phyloP scores from a whole-genome alignment of 345 rosid genomes.

The Lumnitzera racemosa region DNA sequence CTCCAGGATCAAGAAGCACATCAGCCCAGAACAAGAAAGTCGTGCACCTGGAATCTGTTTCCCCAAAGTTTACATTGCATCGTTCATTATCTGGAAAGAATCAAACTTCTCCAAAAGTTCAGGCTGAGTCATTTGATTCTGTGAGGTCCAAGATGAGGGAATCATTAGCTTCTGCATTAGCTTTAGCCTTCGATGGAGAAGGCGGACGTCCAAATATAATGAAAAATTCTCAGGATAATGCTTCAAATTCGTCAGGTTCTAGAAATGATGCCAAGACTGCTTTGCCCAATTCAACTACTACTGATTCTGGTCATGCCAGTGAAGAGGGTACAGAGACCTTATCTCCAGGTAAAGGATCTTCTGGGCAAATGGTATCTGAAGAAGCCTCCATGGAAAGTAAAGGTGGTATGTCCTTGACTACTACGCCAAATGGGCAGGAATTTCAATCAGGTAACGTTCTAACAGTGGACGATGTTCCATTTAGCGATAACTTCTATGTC shows the following conservation, averaged over 20 bases:
- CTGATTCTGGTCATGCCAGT: slow-evolving; percentile 11
- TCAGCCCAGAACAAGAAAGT: slow-evolving; percentile 36
- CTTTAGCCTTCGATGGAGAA: slow-evolving; percentile 44
- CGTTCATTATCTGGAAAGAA: slow-evolving; percentile 27
- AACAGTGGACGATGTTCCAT: slow-evolving; percentile 52
- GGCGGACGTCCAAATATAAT: slow-evolving; percentile 24
- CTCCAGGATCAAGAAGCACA: slow-evolving; percentile 29
- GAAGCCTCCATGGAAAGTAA: slow-evolving; percentile 16
- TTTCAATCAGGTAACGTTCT: slow-evolving; percentile 33
- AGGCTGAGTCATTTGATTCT: slow-evolving; percentile 42
- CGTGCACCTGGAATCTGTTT: slow-evolving; percentile 24
- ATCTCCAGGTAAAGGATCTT: slow-evolving; percentile 15
- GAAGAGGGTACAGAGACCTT: slow-evolving; percentile 20
- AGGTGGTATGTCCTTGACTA: slow-evolving; percentile 11
- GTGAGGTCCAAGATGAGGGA: slow-evolving; percentile 83
- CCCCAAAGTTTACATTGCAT: slow-evolving; percentile 34
- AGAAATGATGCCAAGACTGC: slow-evolving; percentile 19
- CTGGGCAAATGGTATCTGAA: slow-evolving; percentile 13
- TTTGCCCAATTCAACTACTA: slow-evolving; percentile 12
- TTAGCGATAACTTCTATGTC: slow-evolving; percentile 61
- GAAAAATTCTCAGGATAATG: slow-evolving; percentile 32
- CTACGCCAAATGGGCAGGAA: slow-evolving; percentile 27
- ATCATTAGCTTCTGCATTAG: slow-evolving; percentile 70
- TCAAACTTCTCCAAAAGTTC: slow-evolving; percentile 32
- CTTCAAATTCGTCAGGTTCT: slow-evolving; percentile 12